Base-by-base conservation (phyloP, 768 basidiomycete species). In the Galerina marginata region DNA sequence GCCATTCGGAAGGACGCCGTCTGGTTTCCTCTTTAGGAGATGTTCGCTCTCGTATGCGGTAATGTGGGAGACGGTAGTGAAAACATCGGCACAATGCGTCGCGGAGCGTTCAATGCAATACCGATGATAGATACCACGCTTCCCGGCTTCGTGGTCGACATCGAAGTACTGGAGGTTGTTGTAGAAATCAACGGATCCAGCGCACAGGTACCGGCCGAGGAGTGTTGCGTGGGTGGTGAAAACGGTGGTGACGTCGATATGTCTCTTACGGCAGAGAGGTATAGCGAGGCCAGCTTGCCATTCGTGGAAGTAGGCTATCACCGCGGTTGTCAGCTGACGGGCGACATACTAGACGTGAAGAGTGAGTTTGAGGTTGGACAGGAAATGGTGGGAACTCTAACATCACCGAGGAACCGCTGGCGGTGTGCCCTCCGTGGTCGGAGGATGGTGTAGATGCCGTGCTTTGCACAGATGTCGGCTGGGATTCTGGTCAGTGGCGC, bases 401-500 rank as follows among this genome's bases (percentile, higher is more conserved):
- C 95, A 81, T 99, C 96, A 67, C 96, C 96, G n/a, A 99, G 83
- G 82, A 99, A 99, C 96, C 97, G n/a, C n/a, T n/a, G n/a, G n/a
- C n/a, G n/a, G n/a, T n/a, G n/a, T n/a, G n/a, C n/a, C n/a, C n/a
- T n/a, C n/a, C n/a, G 3, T 81, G 78, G 69, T 93, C 91, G 20
- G 63, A 94, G 83, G 66, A 93, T 84, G 51, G 90, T 89, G 77
- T 88, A 90, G 54, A 93, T 91, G 36, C 84, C 85, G 48, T 91
- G 79, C 54, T 84, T 79, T 6, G 90, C 86, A 66, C 93, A 93
- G 12, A 86, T 70, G 40, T 3, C 20, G 20, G 2, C 20, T 20
- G 20, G 20, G 20, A 20, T 20, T 20, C 20, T 20, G 20, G 20
- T 20, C 20, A 20, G 20, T 20, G 20, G 20, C 2, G 20, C 20